Conservation (phyloP, 106 monocot genomes). For the Dendrobium catenatum region DNA sequence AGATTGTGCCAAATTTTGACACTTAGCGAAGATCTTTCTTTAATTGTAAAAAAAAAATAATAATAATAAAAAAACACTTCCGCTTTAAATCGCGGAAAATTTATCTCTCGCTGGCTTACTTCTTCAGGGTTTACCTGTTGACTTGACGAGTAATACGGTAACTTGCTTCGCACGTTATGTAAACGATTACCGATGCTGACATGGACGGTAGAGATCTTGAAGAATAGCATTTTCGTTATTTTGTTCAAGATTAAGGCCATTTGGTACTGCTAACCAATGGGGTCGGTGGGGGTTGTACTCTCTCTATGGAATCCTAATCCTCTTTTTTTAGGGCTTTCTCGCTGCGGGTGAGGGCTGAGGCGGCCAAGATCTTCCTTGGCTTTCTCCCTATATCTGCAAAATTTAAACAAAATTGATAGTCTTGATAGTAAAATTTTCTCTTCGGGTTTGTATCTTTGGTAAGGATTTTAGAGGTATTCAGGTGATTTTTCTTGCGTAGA, state of each 20-base stretch:
- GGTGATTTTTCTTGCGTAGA: background rate
- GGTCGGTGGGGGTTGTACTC: background rate
- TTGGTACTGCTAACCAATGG: background rate
- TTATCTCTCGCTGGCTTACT: too few relatives aligned
- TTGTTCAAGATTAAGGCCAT: background rate
- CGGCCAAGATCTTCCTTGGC: background rate
- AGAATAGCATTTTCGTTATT: background rate
- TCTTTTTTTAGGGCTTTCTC: conserved; percentile 3
- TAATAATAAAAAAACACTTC: too few relatives aligned
- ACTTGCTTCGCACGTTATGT: too few relatives aligned
- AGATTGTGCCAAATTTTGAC: too few relatives aligned
- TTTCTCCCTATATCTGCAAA: background rate
- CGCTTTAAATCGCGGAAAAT: too few relatives aligned
- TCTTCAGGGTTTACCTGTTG: too few relatives aligned
- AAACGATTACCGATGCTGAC: too few relatives aligned
- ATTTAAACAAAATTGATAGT: background rate
- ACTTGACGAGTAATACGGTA: too few relatives aligned
- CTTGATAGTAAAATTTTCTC: background rate
- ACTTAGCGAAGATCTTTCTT: too few relatives aligned
- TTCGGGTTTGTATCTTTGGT: background rate
- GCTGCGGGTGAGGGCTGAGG: background rate
- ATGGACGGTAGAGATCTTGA: background rate
- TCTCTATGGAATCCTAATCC: background rate
- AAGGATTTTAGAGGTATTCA: background rate
- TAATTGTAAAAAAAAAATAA: too few relatives aligned